Conservation (phyloP, 129 eudicot species). For the Gnaphalium uliginosum region DNA sequence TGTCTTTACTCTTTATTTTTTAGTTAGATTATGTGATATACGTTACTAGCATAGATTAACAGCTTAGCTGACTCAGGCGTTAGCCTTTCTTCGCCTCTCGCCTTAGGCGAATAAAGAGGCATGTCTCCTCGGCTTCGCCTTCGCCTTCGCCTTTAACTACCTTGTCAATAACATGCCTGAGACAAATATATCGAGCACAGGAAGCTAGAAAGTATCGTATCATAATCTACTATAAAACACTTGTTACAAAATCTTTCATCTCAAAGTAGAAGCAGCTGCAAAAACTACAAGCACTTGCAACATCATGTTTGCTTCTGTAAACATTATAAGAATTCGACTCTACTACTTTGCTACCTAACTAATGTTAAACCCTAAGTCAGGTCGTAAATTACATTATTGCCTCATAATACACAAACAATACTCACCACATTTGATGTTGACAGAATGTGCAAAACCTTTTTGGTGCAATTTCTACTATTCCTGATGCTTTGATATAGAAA, state of each 20-base stretch:
- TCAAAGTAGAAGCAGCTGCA: neutral
- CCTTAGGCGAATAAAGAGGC: too few species aligned
- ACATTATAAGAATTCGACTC: neutral
- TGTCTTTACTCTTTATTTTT: too few species aligned
- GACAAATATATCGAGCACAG: too few species aligned
- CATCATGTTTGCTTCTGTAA: neutral
- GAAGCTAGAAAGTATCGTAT: too few species aligned
- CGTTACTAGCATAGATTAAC: too few species aligned
- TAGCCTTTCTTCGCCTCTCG: too few species aligned
- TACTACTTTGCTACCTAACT: neutral
- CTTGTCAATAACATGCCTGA: too few species aligned
- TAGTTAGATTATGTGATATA: too few species aligned
- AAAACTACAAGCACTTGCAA: neutral
- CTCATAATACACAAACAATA: neutral
- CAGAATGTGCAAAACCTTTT: neutral
- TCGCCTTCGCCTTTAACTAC: too few species aligned
- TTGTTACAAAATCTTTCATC: neutral
- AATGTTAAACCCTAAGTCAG: neutral
- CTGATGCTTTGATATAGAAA: neutral
- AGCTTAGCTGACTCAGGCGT: too few species aligned
- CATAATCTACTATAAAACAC: neutral
- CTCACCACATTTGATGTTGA: slow-evolving; percentile 9
- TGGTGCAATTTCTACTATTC: neutral
- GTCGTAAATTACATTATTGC: neutral
- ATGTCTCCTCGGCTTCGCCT: too few species aligned